Conservation (phyloP, 768 basidiomycete genomes). For the Lactarius sanguifluus region DNA sequence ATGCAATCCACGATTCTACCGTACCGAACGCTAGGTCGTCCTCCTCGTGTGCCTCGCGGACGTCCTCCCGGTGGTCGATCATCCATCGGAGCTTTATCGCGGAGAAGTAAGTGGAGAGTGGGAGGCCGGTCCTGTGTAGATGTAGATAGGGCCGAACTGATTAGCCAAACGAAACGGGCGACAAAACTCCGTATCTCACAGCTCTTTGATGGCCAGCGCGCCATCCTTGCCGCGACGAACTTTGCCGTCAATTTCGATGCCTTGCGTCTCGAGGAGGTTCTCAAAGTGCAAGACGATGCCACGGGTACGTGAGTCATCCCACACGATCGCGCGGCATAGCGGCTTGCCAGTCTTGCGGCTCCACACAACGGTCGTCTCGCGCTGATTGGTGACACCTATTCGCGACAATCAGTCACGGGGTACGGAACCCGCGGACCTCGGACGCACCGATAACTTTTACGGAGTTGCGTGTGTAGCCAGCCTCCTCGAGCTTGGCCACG, state of each 20-base stretch:
- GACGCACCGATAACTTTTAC: constrained; percentile 88
- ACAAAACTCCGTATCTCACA: constrained; percentile 48
- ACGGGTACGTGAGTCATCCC: constrained; percentile 94
- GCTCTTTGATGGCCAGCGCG: constrained; percentile 57
- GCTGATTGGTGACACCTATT: constrained; percentile 92
- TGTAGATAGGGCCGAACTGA: constrained; percentile 20
- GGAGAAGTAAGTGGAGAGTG: constrained; percentile 98
- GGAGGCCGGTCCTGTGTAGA: constrained; percentile 74
- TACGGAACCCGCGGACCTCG: neutral
- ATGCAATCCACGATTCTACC: constrained; percentile 95
- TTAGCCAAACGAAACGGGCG: constrained; percentile 5
- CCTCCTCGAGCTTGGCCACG: constrained; percentile 63
- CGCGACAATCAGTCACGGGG: constrained; percentile 8
- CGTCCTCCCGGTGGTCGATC: constrained; percentile 80
- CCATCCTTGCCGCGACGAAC: constrained; percentile 74
- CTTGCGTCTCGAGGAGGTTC: constrained; percentile 64
- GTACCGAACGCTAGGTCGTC: constrained; percentile 91
- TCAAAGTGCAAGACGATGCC: constrained; percentile 79
- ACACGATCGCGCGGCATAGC: constrained; percentile 87
- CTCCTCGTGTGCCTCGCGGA: constrained; percentile 71
- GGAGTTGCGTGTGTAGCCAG: constrained; percentile 77
- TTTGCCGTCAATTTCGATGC: constrained; percentile 70
- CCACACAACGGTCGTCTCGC: constrained; percentile 96
- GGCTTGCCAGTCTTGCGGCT: constrained; percentile 87
- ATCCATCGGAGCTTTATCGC: constrained; percentile 97